These are phyloP conservation scores for Aspergillus cejpii DNA, from an alignment of 2,329 filamentous ascomycete species.

Conservation along the genomic window DNA sequence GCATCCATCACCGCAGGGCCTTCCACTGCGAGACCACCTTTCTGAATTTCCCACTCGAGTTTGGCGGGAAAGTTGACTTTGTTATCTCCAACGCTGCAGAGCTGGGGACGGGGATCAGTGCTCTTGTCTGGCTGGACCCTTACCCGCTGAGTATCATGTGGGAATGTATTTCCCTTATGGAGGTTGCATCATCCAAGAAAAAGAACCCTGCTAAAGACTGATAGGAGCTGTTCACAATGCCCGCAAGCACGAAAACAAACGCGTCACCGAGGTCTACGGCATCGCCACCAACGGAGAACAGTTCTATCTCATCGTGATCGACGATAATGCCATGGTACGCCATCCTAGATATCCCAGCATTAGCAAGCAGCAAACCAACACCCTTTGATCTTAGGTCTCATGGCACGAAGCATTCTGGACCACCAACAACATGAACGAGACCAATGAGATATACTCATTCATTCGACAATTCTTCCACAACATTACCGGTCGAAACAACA, in stretches of 20 bases:
- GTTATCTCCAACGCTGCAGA: neutral
- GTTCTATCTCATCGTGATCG: neutral
- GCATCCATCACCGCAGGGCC: neutral
- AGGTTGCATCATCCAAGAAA: neutral
- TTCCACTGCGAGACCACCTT: neutral
- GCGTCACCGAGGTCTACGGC: neutral
- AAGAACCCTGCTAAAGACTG: neutral
- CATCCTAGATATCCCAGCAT: neutral
- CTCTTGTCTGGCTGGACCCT: neutral
- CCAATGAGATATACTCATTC: neutral
- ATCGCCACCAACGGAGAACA: neutral
- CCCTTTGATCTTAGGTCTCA: too few relatives aligned
- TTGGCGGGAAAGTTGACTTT: neutral
- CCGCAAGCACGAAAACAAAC: neutral
- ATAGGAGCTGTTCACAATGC: neutral
- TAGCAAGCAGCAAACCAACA: neutral
- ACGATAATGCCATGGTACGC: neutral
- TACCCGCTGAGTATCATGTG: neutral
- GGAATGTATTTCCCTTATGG: neutral
- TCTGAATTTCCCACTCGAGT: neutral
- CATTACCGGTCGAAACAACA: neutral
- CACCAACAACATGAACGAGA: too few relatives aligned
- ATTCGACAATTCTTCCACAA: neutral
- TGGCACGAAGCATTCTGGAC: neutral
- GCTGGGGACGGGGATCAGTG: neutral